These are phyloP conservation scores for Casuarina equisetifolia DNA, from an alignment of 306 rosid species.

Conservation along the genomic window DNA sequence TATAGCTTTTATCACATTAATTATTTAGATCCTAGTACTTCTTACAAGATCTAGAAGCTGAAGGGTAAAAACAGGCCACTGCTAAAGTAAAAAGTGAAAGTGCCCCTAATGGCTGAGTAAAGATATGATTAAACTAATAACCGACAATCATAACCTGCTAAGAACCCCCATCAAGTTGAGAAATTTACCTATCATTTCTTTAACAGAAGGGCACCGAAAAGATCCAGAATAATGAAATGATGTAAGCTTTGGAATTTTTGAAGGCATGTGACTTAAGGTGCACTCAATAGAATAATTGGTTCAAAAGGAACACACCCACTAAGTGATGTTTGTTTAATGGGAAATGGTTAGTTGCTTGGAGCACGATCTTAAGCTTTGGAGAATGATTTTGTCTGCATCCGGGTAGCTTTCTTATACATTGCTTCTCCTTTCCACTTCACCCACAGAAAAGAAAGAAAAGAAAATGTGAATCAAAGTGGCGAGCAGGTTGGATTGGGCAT, in stretches of 20 bases:
- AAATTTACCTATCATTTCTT: neutral
- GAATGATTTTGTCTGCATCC: slow-evolving; percentile 37
- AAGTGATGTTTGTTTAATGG: slow-evolving; percentile 43
- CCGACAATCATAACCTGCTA: slow-evolving; percentile 20
- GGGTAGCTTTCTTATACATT: slow-evolving; percentile 57
- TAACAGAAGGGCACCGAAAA: neutral
- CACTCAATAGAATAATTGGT: slow-evolving; percentile 62
- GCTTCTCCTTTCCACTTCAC: slow-evolving; percentile 69
- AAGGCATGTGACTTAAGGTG: slow-evolving; percentile 61
- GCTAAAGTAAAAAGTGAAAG: neutral
- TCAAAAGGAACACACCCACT: slow-evolving; percentile 70
- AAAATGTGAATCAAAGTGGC: slow-evolving; percentile 26
- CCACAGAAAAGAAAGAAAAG: slow-evolving; percentile 35
- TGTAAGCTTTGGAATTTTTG: slow-evolving; percentile 38
- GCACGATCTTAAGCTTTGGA: slow-evolving; percentile 50
- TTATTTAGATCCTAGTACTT: neutral
- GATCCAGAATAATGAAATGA: slow-evolving; percentile 32
- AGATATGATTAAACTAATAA: slow-evolving; percentile 9
- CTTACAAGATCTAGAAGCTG: neutral
- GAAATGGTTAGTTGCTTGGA: slow-evolving; percentile 57
- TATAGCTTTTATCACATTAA: neutral
- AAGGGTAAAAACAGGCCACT: neutral
- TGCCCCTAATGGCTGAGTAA: too few species aligned
- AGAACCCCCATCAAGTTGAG: slow-evolving; percentile 1
- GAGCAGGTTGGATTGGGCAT: slow-evolving; percentile 34